A percentile compares a stretch with the other conserved stretches of the same genome.
phyloP scores from a whole-genome alignment of 176 grass and related monocot genomes.

The Avena sativa region DNA sequence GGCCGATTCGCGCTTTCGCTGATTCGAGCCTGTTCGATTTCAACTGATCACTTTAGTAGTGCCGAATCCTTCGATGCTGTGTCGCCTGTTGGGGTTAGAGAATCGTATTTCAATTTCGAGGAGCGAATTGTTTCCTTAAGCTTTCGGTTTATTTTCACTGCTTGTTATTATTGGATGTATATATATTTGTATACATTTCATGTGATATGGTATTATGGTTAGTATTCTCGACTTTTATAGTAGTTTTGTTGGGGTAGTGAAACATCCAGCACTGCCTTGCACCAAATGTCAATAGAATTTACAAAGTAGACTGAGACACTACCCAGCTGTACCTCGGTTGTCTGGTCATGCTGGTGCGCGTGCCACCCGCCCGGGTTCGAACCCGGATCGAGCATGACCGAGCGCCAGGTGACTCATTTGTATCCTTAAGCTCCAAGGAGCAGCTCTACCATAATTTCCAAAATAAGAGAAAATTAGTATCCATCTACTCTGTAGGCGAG shows the following conservation, averaged over 20 bases:
- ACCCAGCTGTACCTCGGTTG: not conserved
- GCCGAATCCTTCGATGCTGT: not conserved
- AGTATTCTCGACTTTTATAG: not conserved
- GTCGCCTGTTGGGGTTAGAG: not conserved
- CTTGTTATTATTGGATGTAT: conserved; percentile 17
- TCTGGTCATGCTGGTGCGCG: not conserved
- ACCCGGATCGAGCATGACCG: not conserved
- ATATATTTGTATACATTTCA: not conserved
- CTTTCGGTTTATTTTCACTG: conserved; percentile 7
- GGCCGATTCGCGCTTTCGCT: conserved; percentile 14
- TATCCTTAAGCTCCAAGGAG: not conserved
- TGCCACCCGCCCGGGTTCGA: not conserved
- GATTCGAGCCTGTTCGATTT: conserved; percentile 36
- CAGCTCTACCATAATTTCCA: not conserved
- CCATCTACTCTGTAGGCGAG: not conserved
- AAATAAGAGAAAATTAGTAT: conserved; percentile 23
- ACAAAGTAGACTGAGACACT: not conserved
- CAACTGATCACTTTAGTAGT: not conserved
- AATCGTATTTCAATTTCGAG: not conserved
- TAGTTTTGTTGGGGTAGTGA: not conserved
- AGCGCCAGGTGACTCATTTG: not conserved
- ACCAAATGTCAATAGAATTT: not conserved
- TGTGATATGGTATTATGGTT: not conserved
- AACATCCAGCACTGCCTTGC: not conserved
- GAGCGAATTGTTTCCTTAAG: conserved; percentile 1